A percentile compares a stretch with the other conserved stretches of the same genome.
Conservation (phyloP, 1,284 basidiomycete genomes). For the Melampsora americana region DNA sequence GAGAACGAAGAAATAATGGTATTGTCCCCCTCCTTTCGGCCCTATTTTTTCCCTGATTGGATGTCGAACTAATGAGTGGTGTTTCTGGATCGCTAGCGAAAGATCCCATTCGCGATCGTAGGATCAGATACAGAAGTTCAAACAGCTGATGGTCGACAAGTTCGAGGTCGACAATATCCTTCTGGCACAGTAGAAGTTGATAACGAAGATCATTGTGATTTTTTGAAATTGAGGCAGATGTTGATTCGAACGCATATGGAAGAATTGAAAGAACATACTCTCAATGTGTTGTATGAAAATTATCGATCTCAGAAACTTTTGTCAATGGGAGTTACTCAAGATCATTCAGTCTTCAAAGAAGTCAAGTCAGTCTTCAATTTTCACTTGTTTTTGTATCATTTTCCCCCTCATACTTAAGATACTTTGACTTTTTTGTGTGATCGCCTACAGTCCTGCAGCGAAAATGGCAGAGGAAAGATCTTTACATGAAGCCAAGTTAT, state of each 20-base stretch:
- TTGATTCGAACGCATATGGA: conserved; percentile 97
- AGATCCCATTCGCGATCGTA: conserved; percentile 94
- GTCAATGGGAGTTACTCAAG: conserved; percentile 92
- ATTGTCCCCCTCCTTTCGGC: background rate
- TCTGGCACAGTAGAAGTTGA: conserved; percentile 98
- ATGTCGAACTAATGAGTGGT: conserved; percentile 46
- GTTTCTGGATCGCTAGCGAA: conserved; percentile 60
- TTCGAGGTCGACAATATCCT: conserved; percentile 87
- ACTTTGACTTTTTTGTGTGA: background rate
- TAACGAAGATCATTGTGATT: conserved; percentile 96
- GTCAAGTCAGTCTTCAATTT: conserved; percentile 70
- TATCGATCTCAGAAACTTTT: conserved; percentile 91
- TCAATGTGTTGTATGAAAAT: conserved; percentile 88
- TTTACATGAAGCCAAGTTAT: conserved; percentile 68
- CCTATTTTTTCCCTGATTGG: background rate
- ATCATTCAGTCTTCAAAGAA: conserved; percentile 94
- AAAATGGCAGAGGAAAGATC: conserved; percentile 91
- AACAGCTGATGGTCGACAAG: conserved; percentile 78
- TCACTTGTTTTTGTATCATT: background rate
- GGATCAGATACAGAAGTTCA: conserved; percentile 79
- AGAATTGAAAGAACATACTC: conserved; percentile 90
- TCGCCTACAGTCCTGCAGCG: conserved; percentile 70
- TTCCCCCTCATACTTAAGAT: conserved; percentile 45
- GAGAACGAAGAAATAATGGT: conserved; percentile 90
- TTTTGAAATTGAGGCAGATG: conserved; percentile 97